phyloP scores from a whole-genome alignment of 805 yeast genomes.

The Kuraishia capsulata region DNA sequence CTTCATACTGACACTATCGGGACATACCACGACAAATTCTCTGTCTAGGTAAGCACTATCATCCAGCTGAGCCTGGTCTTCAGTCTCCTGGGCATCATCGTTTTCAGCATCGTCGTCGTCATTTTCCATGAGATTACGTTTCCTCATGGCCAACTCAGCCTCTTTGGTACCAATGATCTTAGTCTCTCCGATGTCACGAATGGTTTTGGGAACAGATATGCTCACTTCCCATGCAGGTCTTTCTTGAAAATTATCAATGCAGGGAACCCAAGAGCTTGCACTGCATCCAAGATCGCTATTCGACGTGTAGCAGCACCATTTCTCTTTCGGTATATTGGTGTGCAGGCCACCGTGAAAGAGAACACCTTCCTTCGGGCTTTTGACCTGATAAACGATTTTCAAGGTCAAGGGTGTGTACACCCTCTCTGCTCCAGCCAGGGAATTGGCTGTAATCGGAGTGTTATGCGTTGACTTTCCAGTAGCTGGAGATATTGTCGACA shows the following conservation, averaged over 20 bases:
- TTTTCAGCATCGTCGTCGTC: slow-evolving; percentile 25
- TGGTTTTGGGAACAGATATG: slow-evolving; percentile 72
- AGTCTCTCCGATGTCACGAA: slow-evolving; percentile 56
- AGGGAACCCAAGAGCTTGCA: slow-evolving; percentile 97
- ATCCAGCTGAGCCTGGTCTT: slow-evolving; percentile 27
- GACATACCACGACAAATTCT: slow-evolving; percentile 60
- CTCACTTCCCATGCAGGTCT: slow-evolving; percentile 89
- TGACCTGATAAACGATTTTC: slow-evolving; percentile 54
- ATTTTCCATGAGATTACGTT: slow-evolving; percentile 12
- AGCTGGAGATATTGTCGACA: slow-evolving; percentile 23
- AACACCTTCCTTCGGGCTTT: slow-evolving; percentile 66
- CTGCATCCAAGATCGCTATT: slow-evolving; percentile 72
- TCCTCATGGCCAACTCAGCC: slow-evolving; percentile 19
- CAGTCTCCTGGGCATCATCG: slow-evolving; percentile 21
- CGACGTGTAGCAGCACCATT: slow-evolving; percentile 82
- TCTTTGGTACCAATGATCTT: slow-evolving; percentile 30
- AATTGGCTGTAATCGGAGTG: slow-evolving; percentile 23
- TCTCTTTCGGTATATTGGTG: slow-evolving; percentile 31
- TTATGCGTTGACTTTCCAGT: slow-evolving; percentile 25
- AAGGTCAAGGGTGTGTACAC: slow-evolving; percentile 69
- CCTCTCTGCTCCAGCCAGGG: slow-evolving; percentile 22
- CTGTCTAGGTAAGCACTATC: slow-evolving; percentile 38
- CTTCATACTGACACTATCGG: slow-evolving; percentile 56
- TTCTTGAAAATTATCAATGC: slow-evolving; percentile 83
- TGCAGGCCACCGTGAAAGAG: slow-evolving; percentile 58